Evolutionary conservation across 177 flowering plant genomes (phyloP).

Genomic region (Vitis hybrid): DNA sequence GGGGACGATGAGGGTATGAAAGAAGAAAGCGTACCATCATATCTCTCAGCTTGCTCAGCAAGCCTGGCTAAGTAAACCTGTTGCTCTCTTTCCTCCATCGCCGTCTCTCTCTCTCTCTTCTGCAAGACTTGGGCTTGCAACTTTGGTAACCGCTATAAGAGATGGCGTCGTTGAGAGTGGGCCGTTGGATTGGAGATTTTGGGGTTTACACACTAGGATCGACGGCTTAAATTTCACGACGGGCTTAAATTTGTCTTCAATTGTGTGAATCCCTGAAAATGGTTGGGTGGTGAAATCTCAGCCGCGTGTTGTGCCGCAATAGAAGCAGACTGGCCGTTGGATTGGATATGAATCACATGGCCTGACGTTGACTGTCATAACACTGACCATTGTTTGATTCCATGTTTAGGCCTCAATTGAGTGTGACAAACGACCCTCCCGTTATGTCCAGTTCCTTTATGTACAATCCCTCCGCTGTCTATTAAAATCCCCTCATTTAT

Average conservation of each 20-base stretch:
- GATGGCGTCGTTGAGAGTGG: neutral
- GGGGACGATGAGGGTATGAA: no score
- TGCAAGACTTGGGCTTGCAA: neutral
- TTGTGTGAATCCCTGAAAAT: neutral
- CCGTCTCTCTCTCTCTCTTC: slow-evolving; percentile 11
- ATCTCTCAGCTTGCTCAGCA: slow-evolving; percentile 35
- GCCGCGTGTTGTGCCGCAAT: no score
- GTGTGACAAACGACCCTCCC: no score
- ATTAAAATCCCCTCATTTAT: no score
- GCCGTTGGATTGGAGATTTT: slow-evolving; percentile 15
- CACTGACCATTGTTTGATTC: no score
- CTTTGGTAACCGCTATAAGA: slow-evolving; percentile 1
- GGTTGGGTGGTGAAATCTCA: no score
- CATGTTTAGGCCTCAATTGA: no score
- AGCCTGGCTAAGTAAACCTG: slow-evolving; percentile 30
- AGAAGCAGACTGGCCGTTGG: no score
- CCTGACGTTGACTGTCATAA: no score
- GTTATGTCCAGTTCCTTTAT: no score
- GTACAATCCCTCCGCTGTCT: no score
- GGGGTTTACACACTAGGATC: neutral
- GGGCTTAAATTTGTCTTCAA: neutral
- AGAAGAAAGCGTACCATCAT: slow-evolving; percentile 20
- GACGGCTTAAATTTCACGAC: slow-evolving; percentile 1
- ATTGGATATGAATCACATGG: no score
- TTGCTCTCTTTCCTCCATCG: slow-evolving; percentile 29